phyloP scores from a whole-genome alignment of 345 rosid species.

The Cardiospermum halicacabum region DNA sequence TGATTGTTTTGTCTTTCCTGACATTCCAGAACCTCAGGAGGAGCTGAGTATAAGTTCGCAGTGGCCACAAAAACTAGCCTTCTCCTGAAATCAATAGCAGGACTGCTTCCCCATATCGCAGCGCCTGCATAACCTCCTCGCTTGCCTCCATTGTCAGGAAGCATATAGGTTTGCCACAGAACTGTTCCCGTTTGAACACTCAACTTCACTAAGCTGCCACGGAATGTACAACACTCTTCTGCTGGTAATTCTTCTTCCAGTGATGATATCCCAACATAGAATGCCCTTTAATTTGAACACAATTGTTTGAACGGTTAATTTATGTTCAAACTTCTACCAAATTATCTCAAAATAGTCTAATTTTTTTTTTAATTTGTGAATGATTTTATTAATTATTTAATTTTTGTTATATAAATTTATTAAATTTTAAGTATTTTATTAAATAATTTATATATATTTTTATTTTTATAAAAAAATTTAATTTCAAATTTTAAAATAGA shows the following conservation, averaged over 20 bases:
- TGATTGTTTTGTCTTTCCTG: slow-evolving; percentile 36
- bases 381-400: too few relatives aligned
- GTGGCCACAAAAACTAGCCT: slow-evolving; percentile 33
- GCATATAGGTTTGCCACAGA: slow-evolving; percentile 32
- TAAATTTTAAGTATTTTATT: too few relatives aligned
- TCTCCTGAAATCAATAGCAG: slow-evolving; percentile 33
- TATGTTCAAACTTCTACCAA: too few relatives aligned
- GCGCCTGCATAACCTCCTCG: slow-evolving; percentile 42
- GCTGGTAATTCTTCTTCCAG: slow-evolving; percentile 27
- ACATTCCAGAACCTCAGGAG: slow-evolving; percentile 31
- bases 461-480: too few relatives aligned
- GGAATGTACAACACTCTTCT: slow-evolving; percentile 35
- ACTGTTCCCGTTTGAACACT: slow-evolving; percentile 17
- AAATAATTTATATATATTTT: too few relatives aligned
- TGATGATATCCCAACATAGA: slow-evolving; percentile 39
- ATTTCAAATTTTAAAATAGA: too few relatives aligned
- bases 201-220: slow-evolving; percentile 33
- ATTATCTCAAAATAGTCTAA: too few relatives aligned
- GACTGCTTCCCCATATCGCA: slow-evolving; percentile 50
- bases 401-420: too few relatives aligned
- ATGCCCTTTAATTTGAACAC: not conserved
- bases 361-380: too few relatives aligned
- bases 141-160: slow-evolving; percentile 38
- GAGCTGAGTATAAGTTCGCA: slow-evolving; percentile 36
- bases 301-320: too few relatives aligned